A percentile compares a stretch with the other conserved stretches of the same genome.
Conservation (phyloP, 257 asterid genomes). For the Cynanchum wilfordii region DNA sequence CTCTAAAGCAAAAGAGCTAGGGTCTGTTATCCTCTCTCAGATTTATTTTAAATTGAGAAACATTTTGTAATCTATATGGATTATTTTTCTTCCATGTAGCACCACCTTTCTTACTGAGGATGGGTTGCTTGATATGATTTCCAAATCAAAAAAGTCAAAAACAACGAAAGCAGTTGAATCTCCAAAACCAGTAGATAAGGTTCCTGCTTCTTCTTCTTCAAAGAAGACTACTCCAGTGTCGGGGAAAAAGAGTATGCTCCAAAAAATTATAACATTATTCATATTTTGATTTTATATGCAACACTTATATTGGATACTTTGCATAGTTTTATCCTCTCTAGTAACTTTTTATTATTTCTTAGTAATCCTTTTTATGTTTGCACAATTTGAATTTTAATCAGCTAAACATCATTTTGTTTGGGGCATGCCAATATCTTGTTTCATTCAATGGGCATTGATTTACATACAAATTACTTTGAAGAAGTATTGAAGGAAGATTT, state of each 20-base stretch:
- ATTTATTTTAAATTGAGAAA: slow-evolving; percentile 5
- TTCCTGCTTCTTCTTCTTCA: slow-evolving; percentile 53
- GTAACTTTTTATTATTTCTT: not conserved
- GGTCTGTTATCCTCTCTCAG: slow-evolving; percentile 45
- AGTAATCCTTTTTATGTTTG: not conserved
- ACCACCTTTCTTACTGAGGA: slow-evolving; percentile 89
- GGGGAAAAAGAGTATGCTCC: slow-evolving; percentile 26
- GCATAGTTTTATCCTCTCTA: not conserved
- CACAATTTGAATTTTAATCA: not conserved
- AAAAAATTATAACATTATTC: not conserved
- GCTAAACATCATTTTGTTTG: not conserved
- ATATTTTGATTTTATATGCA: not conserved
- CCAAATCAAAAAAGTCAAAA: slow-evolving; percentile 59
- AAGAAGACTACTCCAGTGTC: slow-evolving; percentile 53
- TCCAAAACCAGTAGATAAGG: slow-evolving; percentile 44
- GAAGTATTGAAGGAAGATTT: not conserved
- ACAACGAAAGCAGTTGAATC: slow-evolving; percentile 29
- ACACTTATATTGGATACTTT: not conserved
- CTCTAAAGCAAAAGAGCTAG: slow-evolving; percentile 84
- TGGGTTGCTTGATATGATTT: slow-evolving; percentile 80
- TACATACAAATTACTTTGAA: not conserved
- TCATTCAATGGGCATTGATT: not conserved
- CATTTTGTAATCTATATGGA: slow-evolving; percentile 8
- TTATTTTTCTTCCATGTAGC: slow-evolving; percentile 31
- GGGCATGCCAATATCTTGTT: not conserved